phyloP scores from a whole-genome alignment of 768 basidiomycete genomes.

The Mycena galericulata region DNA sequence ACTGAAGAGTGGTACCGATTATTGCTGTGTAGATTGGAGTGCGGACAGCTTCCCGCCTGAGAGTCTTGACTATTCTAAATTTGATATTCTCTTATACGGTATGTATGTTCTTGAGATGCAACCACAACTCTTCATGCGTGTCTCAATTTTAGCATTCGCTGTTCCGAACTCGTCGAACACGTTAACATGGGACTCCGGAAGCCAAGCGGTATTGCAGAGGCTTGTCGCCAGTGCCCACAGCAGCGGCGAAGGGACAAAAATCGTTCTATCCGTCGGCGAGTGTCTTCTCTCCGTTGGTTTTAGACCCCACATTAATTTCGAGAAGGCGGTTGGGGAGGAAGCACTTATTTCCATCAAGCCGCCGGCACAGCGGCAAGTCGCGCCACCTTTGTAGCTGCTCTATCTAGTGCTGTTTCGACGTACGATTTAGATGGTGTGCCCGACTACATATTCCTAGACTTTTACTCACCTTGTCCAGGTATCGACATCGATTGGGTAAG shows the following conservation, averaged over 20 bases:
- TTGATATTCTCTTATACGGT: slow-evolving; percentile 62
- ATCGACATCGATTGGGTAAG: slow-evolving; percentile 67
- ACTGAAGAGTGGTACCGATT: neutral
- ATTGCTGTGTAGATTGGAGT: slow-evolving; percentile 40
- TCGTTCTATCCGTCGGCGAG: slow-evolving; percentile 63
- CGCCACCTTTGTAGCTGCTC: slow-evolving; percentile 58
- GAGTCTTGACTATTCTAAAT: slow-evolving; percentile 61
- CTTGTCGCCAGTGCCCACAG: slow-evolving; percentile 61
- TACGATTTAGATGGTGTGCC: slow-evolving; percentile 66
- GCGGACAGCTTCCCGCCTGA: slow-evolving; percentile 37
- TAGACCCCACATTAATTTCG: slow-evolving; percentile 11
- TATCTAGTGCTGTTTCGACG: slow-evolving; percentile 57
- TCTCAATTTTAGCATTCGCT: slow-evolving; percentile 61
- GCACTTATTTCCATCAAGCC: slow-evolving; percentile 62
- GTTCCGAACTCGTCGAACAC: slow-evolving; percentile 59
- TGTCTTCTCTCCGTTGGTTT: slow-evolving; percentile 47
- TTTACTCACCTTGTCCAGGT: slow-evolving; percentile 42
- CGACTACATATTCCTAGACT: slow-evolving; percentile 32
- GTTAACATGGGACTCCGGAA: slow-evolving; percentile 56
- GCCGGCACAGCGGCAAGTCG: slow-evolving; percentile 52
- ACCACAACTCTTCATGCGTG: neutral
- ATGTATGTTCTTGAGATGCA: slow-evolving; percentile 15
- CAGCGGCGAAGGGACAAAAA: slow-evolving; percentile 59
- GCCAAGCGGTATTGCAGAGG: slow-evolving; percentile 55
- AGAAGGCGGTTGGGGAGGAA: slow-evolving; percentile 65